phyloP scores from a whole-genome alignment of 352 stramenopile genomes.

The Phytophthora ramorum region DNA sequence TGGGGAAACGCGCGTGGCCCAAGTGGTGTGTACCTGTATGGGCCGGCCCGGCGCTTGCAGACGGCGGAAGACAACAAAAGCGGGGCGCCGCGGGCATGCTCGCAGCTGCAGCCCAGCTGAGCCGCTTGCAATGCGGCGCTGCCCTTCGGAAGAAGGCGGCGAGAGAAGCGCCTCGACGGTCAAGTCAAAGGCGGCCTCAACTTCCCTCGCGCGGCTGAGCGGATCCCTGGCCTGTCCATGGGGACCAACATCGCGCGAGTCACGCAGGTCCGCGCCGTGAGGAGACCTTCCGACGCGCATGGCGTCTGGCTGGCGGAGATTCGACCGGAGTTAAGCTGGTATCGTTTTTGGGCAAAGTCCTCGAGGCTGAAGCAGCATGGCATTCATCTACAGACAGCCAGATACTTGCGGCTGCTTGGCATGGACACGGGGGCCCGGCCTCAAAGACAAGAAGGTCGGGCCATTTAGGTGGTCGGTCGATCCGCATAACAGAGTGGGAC shows the following conservation, averaged over 20 bases:
- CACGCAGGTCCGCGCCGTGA: neutral
- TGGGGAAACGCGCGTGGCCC: conserved; percentile 18
- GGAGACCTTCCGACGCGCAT: conserved; percentile 18
- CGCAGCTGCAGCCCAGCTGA: conserved; percentile 30
- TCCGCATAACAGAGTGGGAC: neutral
- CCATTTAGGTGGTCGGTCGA: neutral
- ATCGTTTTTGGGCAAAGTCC: neutral
- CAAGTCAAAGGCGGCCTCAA: conserved; percentile 16
- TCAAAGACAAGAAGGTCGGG: neutral
- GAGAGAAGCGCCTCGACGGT: conserved; percentile 19
- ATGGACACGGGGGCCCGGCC: neutral
- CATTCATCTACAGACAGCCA: neutral
- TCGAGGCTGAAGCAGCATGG: neutral
- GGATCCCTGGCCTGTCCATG: conserved; percentile 25
- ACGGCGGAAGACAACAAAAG: conserved; percentile 35
- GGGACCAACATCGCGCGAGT: conserved; percentile 18
- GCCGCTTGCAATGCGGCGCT: conserved; percentile 24
- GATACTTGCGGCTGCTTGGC: neutral
- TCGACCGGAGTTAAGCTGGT: neutral
- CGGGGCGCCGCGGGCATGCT: conserved; percentile 9
- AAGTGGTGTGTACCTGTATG: no score
- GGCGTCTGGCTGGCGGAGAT: neutral
- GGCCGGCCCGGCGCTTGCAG: conserved; percentile 10
- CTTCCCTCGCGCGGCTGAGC: conserved; percentile 20
- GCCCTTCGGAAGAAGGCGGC: conserved; percentile 12